phyloP scores from a whole-genome alignment of 75 land plant species.

The Picea glauca region DNA sequence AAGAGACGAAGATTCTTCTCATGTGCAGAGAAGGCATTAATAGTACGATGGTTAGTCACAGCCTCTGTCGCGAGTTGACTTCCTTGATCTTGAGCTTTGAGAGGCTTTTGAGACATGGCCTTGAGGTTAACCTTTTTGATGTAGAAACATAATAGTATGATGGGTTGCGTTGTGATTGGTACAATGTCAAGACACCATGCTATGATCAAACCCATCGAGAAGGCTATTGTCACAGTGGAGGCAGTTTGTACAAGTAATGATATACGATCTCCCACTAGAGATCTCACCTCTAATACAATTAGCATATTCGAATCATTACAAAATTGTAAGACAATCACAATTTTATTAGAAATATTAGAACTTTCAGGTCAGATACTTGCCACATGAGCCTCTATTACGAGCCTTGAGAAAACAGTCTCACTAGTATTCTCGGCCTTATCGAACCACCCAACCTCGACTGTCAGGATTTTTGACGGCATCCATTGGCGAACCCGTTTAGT shows the following conservation, averaged over 20 bases:
- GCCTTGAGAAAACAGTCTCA: slow-evolving; percentile 57
- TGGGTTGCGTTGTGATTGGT: slow-evolving; percentile 75
- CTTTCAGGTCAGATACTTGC: slow-evolving; percentile 14
- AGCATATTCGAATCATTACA: neutral
- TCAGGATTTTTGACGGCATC: slow-evolving; percentile 52
- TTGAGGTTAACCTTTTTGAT: slow-evolving; percentile 41
- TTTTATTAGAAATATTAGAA: neutral
- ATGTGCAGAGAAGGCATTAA: slow-evolving; percentile 77
- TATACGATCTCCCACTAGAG: slow-evolving; percentile 66
- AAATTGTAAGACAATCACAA: neutral
- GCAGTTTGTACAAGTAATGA: slow-evolving; percentile 64
- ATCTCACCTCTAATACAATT: slow-evolving; percentile 45
- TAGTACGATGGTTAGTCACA: slow-evolving; percentile 66
- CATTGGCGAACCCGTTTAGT: slow-evolving; percentile 65
- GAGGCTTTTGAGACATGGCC: slow-evolving; percentile 43
- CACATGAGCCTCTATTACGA: slow-evolving; percentile 67
- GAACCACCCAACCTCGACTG: slow-evolving; percentile 82
- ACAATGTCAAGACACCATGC: slow-evolving; percentile 83
- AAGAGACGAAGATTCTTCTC: slow-evolving; percentile 46
- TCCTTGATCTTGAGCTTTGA: slow-evolving; percentile 54
- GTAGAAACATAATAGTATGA: slow-evolving; percentile 63
- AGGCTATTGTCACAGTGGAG: slow-evolving; percentile 57
- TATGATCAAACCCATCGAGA: slow-evolving; percentile 55
- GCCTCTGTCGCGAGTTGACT: slow-evolving; percentile 78
- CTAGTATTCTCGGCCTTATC: slow-evolving; percentile 69